Percentiles rank a stretch among this genome's conserved stretches.
phyloP scores from a whole-genome alignment of 2,329 filamentous ascomycete genomes.

The Byssothecium circinans region DNA sequence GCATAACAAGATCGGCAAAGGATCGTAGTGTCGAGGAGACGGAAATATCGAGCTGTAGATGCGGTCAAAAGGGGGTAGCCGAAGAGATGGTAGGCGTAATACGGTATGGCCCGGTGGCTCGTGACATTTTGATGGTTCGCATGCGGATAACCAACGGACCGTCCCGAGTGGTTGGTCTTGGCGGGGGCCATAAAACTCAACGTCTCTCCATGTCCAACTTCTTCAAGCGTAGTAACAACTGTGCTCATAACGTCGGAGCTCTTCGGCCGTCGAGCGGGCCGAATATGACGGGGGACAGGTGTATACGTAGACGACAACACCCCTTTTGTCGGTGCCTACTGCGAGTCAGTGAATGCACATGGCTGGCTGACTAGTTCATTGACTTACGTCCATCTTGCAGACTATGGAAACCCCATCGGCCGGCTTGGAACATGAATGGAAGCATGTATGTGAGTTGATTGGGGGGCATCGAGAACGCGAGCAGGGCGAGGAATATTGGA shows the following conservation, averaged over 20 bases:
- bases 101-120: too few relatives aligned
- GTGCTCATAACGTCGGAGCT: slow-evolving; percentile 22
- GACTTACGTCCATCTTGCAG: neutral
- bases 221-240: slow-evolving; percentile 25
- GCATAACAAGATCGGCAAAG: too few relatives aligned
- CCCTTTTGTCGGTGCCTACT: slow-evolving; percentile 25
- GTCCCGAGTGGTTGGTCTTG: slow-evolving; percentile 10
- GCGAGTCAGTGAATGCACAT: neutral
- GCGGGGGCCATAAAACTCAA: slow-evolving; percentile 12
- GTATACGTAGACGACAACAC: slow-evolving; percentile 32
- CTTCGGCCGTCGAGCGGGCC: slow-evolving; percentile 7
- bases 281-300: slow-evolving; percentile 11
- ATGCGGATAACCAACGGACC: neutral
- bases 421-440: slow-evolving; percentile 17
- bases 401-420: slow-evolving; percentile 20
- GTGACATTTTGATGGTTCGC: neutral
- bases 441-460: slow-evolving; percentile 13
- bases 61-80: too few relatives aligned
- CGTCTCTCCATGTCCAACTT: slow-evolving; percentile 1
- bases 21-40: too few relatives aligned
- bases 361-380: too few relatives aligned
- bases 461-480: slow-evolving; percentile 26
- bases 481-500: slow-evolving; percentile 34
- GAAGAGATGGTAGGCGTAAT: too few relatives aligned
- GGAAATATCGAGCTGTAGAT: too few relatives aligned